Percentiles rank a stretch among this genome's conserved stretches.
Evolutionary conservation across 768 basidiomycete genomes (phyloP).

Genomic region (Neoboletus magnificus): DNA sequence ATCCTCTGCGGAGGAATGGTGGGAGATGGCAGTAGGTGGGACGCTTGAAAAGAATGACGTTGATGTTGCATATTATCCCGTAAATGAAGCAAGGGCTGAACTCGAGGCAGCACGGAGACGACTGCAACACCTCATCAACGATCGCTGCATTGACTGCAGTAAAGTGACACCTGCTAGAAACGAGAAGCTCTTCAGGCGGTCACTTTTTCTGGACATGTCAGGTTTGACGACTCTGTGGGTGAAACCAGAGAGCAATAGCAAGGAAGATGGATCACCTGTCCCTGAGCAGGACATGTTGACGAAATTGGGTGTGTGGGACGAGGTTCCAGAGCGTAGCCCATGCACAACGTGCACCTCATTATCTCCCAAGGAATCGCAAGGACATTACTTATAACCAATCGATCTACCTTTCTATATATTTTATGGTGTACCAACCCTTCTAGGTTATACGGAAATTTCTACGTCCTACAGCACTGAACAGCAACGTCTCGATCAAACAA

Average conservation of each 20-base stretch:
- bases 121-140: constrained; percentile 17
- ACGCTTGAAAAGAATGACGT: constrained; percentile 1
- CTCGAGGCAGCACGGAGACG: not conserved
- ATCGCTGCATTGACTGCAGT: constrained; percentile 22
- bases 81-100: not conserved
- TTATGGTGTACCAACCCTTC: not conserved
- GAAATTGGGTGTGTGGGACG: constrained; percentile 17
- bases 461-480: not conserved
- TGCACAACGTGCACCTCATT: not conserved
- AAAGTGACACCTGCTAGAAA: constrained; percentile 4
- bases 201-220: constrained; percentile 13
- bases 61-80: constrained; percentile 11
- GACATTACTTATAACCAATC: not conserved
- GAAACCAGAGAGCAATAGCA: constrained; percentile 2
- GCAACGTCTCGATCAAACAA: not conserved
- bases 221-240: constrained; percentile 8
- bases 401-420: not conserved
- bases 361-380: not conserved
- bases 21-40: constrained; percentile 7
- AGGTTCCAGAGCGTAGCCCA: not conserved
- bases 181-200: constrained; percentile 14
- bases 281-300: constrained; percentile 20
- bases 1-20: constrained; percentile 21
- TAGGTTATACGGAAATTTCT: not conserved
- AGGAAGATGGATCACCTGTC: not conserved